A percentile compares a stretch with the other conserved stretches of the same genome.
phyloP scores from a whole-genome alignment of 2,329 filamentous ascomycete species.

The Rutstroemia sp. region DNA sequence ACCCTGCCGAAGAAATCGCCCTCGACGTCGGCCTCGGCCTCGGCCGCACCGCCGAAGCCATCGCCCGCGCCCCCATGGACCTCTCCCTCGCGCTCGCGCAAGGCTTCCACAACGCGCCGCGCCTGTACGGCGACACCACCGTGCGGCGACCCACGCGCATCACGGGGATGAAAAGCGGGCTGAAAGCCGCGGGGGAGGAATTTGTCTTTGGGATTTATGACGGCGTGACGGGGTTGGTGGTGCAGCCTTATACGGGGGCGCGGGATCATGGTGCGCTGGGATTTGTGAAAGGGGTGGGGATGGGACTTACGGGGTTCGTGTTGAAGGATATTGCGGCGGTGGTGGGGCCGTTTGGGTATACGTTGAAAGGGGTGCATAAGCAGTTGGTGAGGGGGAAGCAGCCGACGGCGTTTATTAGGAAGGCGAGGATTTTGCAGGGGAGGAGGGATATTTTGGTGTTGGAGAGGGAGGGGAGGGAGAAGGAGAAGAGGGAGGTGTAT shows the following conservation, averaged over 20 bases:
- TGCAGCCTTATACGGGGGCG: conserved; percentile 51
- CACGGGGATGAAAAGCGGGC: conserved; percentile 51
- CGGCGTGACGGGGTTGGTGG: conserved; percentile 54
- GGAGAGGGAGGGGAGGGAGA: conserved; percentile 27
- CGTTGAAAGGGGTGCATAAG: conserved; percentile 56
- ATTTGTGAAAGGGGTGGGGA: conserved; percentile 5
- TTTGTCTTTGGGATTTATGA: conserved; percentile 59
- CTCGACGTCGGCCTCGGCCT: conserved; percentile 23
- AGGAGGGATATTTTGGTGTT: conserved; percentile 38
- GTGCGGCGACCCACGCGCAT: conserved; percentile 56
- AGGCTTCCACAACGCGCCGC: conserved; percentile 64
- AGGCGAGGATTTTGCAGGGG: conserved; percentile 52
- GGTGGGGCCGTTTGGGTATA: conserved; percentile 53
- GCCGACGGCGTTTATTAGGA: conserved; percentile 46
- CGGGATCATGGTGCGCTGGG: not conserved
- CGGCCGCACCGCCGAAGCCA: conserved; percentile 23
- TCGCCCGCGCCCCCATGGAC: conserved; percentile 46
- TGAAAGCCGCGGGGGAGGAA: conserved; percentile 49
- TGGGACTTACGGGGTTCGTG: conserved; percentile 5
- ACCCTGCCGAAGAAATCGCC: conserved; percentile 20
- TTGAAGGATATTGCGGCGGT: conserved; percentile 50
- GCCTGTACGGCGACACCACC: conserved; percentile 63
- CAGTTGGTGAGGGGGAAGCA: conserved; percentile 46
- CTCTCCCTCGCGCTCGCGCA: conserved; percentile 50
- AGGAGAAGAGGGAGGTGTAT: conserved; percentile 27